Percentiles rank a stretch among this genome's conserved stretches.
Conservation (phyloP, 768 basidiomycete genomes). For the Suillus subaureus region DNA sequence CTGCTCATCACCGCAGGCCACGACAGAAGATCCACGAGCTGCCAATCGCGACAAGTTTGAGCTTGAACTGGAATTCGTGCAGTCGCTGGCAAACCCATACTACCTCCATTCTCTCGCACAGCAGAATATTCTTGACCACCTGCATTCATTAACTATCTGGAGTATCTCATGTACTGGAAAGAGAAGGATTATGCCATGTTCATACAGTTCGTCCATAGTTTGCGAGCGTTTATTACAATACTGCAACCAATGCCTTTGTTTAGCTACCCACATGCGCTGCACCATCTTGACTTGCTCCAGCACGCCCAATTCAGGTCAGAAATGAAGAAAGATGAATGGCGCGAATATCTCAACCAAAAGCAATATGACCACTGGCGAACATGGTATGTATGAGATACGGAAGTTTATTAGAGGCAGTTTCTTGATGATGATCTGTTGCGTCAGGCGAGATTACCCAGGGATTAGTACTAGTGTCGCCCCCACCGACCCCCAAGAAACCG, state of each 20-base stretch:
- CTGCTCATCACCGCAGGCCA: constrained; percentile 4
- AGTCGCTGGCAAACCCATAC: constrained; percentile 91
- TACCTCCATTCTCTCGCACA: constrained; percentile 89
- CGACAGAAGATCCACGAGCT: constrained; percentile 49
- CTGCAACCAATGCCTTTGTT: neutral
- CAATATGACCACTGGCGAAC: constrained; percentile 92
- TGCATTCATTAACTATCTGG: constrained; percentile 83
- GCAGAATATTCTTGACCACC: constrained; percentile 86
- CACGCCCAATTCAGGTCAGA: constrained; percentile 74
- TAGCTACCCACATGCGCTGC: constrained; percentile 87
- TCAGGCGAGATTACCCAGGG: constrained; percentile 33
- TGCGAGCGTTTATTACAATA: constrained; percentile 1
- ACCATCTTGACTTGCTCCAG: constrained; percentile 83
- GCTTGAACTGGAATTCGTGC: constrained; percentile 89
- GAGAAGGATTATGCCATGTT: constrained; percentile 93
- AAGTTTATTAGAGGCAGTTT: constrained; percentile 5
- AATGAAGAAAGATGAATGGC: constrained; percentile 81
- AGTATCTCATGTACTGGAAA: constrained; percentile 88
- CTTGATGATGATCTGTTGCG: constrained; percentile 1
- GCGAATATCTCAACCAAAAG: constrained; percentile 80
- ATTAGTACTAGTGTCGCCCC: constrained; percentile 4
- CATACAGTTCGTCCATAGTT: constrained; percentile 64
- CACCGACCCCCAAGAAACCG: constrained; percentile 8
- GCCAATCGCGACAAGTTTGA: constrained; percentile 80
- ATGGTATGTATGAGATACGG: constrained; percentile 55